Evolutionary conservation across 805 yeast species (phyloP).

Genomic region (Kazachstania africana): DNA sequence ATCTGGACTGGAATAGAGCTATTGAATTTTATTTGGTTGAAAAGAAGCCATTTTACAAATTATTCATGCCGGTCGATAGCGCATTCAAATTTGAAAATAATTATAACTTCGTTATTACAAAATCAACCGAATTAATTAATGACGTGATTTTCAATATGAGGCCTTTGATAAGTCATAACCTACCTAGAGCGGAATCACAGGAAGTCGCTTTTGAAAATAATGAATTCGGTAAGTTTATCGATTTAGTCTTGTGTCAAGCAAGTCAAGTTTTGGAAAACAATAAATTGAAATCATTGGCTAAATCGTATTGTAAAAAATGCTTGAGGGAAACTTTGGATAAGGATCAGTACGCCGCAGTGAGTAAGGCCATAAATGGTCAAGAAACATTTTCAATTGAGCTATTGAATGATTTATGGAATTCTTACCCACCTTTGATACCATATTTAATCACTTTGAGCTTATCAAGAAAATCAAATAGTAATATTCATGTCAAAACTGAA

Average conservation of each 20-base stretch:
- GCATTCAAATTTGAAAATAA: background rate
- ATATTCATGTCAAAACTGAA: too few relatives aligned
- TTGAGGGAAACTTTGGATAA: constrained; percentile 9
- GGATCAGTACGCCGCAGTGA: constrained; percentile 8
- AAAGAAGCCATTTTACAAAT: constrained; percentile 30
- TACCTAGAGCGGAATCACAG: too few relatives aligned
- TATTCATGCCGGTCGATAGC: too few relatives aligned
- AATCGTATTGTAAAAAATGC: constrained; percentile 12
- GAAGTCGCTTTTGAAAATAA: background rate
- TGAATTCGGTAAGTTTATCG: constrained; percentile 12
- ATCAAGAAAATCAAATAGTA: too few relatives aligned
- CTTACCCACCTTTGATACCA: constrained; percentile 20
- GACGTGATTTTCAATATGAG: too few relatives aligned
- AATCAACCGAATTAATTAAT: background rate
- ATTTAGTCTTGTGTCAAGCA: constrained; percentile 17
- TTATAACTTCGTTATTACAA: constrained; percentile 1
- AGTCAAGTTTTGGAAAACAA: constrained; percentile 4
- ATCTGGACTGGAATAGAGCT: constrained; percentile 26
- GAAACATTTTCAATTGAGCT: constrained; percentile 11
- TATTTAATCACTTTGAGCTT: too few relatives aligned
- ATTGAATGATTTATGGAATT: constrained; percentile 17
- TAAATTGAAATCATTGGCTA: background rate
- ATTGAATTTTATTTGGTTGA: constrained; percentile 33
- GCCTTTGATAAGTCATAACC: too few relatives aligned
- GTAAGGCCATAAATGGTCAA: constrained; percentile 3